phyloP scores from a whole-genome alignment of 768 basidiomycete genomes.

The Suillus spraguei region DNA sequence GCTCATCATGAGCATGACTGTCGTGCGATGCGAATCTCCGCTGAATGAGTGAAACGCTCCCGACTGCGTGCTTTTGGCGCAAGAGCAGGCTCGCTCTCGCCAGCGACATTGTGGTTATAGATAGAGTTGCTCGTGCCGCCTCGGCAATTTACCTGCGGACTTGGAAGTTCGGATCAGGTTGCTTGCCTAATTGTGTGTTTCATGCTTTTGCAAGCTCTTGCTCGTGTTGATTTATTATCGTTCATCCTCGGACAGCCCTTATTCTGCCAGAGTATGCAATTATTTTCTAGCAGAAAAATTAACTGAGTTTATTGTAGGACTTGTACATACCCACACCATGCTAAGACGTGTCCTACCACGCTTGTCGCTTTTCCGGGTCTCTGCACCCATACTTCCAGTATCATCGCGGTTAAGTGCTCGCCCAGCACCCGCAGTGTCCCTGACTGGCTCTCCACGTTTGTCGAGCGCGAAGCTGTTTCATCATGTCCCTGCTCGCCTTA shows the following conservation, averaged over 20 bases:
- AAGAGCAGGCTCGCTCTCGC: slow-evolving; percentile 40
- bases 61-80: slow-evolving; percentile 35
- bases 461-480: slow-evolving; percentile 50
- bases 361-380: slow-evolving; percentile 46
- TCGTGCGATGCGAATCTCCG: slow-evolving; percentile 47
- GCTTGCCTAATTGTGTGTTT: neutral
- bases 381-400: slow-evolving; percentile 53
- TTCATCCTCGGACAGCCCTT: neutral
- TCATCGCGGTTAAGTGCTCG: slow-evolving; percentile 39
- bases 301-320: neutral
- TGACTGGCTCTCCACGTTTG: slow-evolving; percentile 32
- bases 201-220: neutral
- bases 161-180: slow-evolving; percentile 3
- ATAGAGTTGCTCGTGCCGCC: slow-evolving; percentile 12
- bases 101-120: slow-evolving; percentile 42
- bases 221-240: neutral
- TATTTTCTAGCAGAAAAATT: neutral
- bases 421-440: slow-evolving; percentile 28
- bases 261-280: slow-evolving; percentile 3
- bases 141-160: slow-evolving; percentile 16
- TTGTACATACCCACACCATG: slow-evolving; percentile 24
- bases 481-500: slow-evolving; percentile 49
- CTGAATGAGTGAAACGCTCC: slow-evolving; percentile 32
- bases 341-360: slow-evolving; percentile 45
- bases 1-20: slow-evolving; percentile 44